Evolutionary conservation across 139 green algal species (phyloP), one percentile per base, ranked within the genome.

Genomic region (Ostreobium quekettii): DNA sequence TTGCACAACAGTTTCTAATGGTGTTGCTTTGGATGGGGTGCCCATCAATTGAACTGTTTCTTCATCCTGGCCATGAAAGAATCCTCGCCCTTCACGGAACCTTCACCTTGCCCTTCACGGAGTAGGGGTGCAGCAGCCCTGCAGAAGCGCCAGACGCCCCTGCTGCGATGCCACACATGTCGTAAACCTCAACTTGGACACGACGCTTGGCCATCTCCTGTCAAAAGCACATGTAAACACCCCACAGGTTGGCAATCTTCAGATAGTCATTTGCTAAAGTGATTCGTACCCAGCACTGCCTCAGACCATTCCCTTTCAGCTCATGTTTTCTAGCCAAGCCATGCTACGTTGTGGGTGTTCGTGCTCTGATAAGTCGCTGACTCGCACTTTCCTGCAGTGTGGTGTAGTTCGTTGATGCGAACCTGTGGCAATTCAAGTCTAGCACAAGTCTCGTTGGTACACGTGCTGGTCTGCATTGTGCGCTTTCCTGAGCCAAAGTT

Each of bases 41-140:
- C n/a, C n/a, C n/a, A n/a, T n/a, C n/a, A n/a, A n/a, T n/a, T n/a
- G n/a, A n/a, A n/a, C n/a, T n/a, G n/a, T n/a, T n/a, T n/a, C n/a
- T n/a, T n/a, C n/a, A n/a, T n/a, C n/a, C n/a, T n/a, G n/a, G n/a
- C n/a, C n/a, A n/a, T n/a, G n/a, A n/a, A n/a, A n/a, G n/a, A n/a
- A n/a, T n/a, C n/a, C n/a, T n/a, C 42, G 11, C 42, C 19, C 42
- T 56, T 57, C 15, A 39, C n/a, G 47, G 59, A 47, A 24, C 35
- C 8, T 22, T 47, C 3, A 89, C 79, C 82, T 91, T 91, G 57
- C 87, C 90, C 0, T 74, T 74, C 0, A 86, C 84, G 3, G 78
- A 83, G 74, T 87, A 94, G 6, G 90, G 87, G 64, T 97, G 92
- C 66, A 97, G 76, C 39, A 97, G 78, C 0, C 92, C 92, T 1